Base-by-base conservation (phyloP, 257 asterid genomes). In the Solanum neorickii region DNA sequence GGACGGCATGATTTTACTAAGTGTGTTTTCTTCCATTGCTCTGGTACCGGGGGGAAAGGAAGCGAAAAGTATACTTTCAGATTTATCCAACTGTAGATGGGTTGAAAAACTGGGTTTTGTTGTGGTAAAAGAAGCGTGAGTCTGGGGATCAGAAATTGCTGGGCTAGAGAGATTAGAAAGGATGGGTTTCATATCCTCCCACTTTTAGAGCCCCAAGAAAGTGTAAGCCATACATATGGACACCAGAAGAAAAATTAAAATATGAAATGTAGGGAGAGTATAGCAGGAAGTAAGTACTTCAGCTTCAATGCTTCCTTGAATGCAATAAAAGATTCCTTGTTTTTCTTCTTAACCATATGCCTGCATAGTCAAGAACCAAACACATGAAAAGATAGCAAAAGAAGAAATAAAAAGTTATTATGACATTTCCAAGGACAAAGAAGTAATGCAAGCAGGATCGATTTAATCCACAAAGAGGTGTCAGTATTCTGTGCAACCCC, bases 261-360 rank as follows among this genome's bases (percentile, higher is more conserved):
- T 69, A 56, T 69, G 83, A 18, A 33, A 47, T 66, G 18, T 18
- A 31, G 86, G 82, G 80, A 25, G 65, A 59, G 69, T 62, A 70
- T 52, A 31, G 69, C 12, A 49, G 29, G 85, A 82, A 49, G 18
- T 16, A 29, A 49, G 46, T 82, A 89, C 91, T 97, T 97, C 91
- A 93, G 91, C 89, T 97, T 97, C 75, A 97, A 88, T 16, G 99
- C 99, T 90, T 97, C 99, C 94, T 93, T 95, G 84, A 97, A 95
- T n/a, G 99, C 99, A 89, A 97, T 90, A 87, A 94, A 95, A 74
- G 99, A 87, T 90, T 94, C 98, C 91, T 93, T 95, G 90, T 87
- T 94, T 90, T 92, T 93, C 92, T 94, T 93, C 88, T 95, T 97
- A 25, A 95, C 87, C 98, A 92, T 94, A 83, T 97, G 99, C 89